phyloP scores from a whole-genome alignment of 106 monocot genomes.

The Agapanthus africanus region DNA sequence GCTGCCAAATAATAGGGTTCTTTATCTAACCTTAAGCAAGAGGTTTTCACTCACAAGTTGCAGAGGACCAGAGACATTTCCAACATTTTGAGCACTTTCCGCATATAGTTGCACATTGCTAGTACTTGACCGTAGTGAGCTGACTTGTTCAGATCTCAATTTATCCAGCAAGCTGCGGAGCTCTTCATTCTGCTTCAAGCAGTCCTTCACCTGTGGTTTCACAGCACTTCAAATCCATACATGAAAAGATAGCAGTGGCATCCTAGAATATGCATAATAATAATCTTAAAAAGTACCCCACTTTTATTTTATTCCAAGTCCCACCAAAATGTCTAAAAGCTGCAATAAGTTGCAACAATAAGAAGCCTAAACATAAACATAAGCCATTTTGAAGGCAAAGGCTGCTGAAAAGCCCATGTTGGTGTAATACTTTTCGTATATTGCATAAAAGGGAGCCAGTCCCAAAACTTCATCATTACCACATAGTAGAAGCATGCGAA shows the following conservation, averaged over 20 bases:
- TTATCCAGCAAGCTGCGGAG: slow-evolving; percentile 61
- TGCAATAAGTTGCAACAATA: background rate
- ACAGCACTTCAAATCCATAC: background rate
- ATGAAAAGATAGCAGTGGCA: background rate
- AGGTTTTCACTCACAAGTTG: slow-evolving; percentile 28
- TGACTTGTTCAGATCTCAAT: slow-evolving; percentile 51
- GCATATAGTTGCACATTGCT: slow-evolving; percentile 10
- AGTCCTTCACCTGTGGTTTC: slow-evolving; percentile 66
- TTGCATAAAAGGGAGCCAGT: background rate
- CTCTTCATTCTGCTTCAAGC: slow-evolving; percentile 90
- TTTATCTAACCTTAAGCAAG: slow-evolving; percentile 51
- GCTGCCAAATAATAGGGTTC: slow-evolving; percentile 2
- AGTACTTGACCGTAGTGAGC: slow-evolving; percentile 13
- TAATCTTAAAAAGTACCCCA: background rate
- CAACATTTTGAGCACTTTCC: slow-evolving; percentile 23
- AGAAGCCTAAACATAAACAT: background rate
- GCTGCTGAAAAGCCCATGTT: background rate
- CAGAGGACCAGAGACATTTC: slow-evolving; percentile 12
- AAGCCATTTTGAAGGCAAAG: no score
- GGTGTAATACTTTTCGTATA: background rate
- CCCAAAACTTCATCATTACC: background rate
- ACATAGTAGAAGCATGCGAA: slow-evolving; percentile 3
- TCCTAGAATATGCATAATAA: background rate
- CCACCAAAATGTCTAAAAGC: background rate
- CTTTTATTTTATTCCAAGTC: background rate